phyloP scores from a whole-genome alignment of 306 rosid genomes.

The Casuarina cunninghamiana region DNA sequence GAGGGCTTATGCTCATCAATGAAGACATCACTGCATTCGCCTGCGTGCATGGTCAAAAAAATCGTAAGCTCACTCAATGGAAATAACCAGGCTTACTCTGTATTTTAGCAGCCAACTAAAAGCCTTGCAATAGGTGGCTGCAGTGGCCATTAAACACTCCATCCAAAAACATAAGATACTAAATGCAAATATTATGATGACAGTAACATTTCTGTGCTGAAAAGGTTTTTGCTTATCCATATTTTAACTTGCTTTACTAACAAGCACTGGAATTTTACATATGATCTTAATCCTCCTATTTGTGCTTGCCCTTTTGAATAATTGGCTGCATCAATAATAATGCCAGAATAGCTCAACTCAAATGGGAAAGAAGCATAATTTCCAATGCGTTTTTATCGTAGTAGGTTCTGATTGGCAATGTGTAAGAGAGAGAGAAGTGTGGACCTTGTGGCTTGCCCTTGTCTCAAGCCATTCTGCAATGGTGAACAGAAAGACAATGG shows the following conservation, averaged over 20 bases:
- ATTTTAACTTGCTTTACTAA: too few species aligned
- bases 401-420: neutral
- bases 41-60: conserved; percentile 37
- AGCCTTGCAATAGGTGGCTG: too few species aligned
- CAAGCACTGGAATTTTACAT: too few species aligned
- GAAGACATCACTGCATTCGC: conserved; percentile 88
- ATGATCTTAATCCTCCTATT: too few species aligned
- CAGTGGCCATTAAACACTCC: too few species aligned
- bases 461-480: conserved; percentile 92
- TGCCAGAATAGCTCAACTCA: neutral
- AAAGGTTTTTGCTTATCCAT: neutral
- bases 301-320: neutral
- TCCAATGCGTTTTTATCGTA: neutral
- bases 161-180: too few species aligned
- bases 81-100: neutral
- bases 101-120: too few species aligned
- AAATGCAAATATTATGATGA: neutral
- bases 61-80: neutral
- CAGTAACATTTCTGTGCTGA: neutral
- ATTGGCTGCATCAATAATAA: too few species aligned
- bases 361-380: neutral
- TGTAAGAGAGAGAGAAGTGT: neutral
- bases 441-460: conserved; percentile 83
- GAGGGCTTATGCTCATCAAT: conserved; percentile 76
- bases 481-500: conserved; percentile 86